A percentile compares a stretch with the other conserved stretches of the same genome.
These are phyloP conservation scores for Epicoccum nigrum DNA, from an alignment of 2,329 filamentous ascomycete genomes.

Conservation along the genomic window DNA sequence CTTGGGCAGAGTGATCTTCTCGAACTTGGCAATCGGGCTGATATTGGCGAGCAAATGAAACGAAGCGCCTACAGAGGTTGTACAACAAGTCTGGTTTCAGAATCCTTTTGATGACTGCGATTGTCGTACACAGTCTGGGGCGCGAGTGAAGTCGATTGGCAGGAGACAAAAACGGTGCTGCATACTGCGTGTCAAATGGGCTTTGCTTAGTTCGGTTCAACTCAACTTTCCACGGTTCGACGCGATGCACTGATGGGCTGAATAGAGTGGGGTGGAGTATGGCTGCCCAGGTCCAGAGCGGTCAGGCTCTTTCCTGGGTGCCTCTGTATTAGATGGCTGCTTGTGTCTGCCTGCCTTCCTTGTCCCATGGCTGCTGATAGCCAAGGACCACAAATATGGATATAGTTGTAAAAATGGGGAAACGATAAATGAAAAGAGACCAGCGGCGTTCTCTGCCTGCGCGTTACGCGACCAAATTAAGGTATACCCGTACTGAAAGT, in stretches of 20 bases:
- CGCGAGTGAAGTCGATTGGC: slow-evolving; percentile 30
- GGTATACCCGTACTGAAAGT: slow-evolving; percentile 27
- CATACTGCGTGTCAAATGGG: slow-evolving; percentile 46
- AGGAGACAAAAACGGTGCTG: slow-evolving; percentile 44
- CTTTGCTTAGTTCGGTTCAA: slow-evolving; percentile 39
- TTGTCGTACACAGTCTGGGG: slow-evolving; percentile 21
- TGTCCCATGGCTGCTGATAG: slow-evolving; percentile 31
- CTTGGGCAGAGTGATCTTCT: background rate
- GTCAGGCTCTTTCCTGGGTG: slow-evolving; percentile 29
- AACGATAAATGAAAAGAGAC: slow-evolving; percentile 20
- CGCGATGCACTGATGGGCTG: slow-evolving; percentile 28
- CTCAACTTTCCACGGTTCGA: slow-evolving; percentile 21
- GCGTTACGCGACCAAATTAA: slow-evolving; percentile 29
- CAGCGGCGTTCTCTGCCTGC: slow-evolving; percentile 18
- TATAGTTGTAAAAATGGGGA: slow-evolving; percentile 21
- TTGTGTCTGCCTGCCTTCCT: slow-evolving; percentile 40
- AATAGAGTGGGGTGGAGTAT: slow-evolving; percentile 25
- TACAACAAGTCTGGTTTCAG: slow-evolving; percentile 17
- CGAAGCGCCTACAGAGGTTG: background rate
- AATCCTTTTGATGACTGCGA: slow-evolving; percentile 12
- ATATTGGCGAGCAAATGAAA: background rate
- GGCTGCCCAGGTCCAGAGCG: slow-evolving; percentile 29
- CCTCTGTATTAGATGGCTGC: slow-evolving; percentile 43
- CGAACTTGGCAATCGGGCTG: slow-evolving; percentile 1
- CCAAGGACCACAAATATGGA: slow-evolving; percentile 26